Evolutionary conservation across 345 rosid species (phyloP).

Genomic region (Alliaria petiolata): DNA sequence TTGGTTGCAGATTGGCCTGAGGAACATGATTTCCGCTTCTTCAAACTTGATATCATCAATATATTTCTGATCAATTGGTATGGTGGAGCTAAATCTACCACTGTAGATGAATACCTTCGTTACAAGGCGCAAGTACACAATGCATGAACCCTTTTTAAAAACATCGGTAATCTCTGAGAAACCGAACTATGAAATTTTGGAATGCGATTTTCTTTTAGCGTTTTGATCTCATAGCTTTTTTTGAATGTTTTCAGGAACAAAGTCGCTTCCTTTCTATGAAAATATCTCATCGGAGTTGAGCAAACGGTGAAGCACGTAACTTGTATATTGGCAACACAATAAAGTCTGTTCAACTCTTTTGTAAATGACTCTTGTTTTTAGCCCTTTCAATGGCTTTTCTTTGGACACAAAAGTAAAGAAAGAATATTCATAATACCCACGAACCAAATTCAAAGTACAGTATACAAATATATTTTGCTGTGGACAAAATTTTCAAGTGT

Average conservation of each 20-base stretch:
- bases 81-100: conserved; percentile 85
- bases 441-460: neutral
- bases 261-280: neutral
- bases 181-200: neutral
- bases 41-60: conserved; percentile 61
- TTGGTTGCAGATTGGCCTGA: conserved; percentile 72
- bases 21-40: conserved; percentile 64
- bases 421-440: neutral
- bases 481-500: neutral
- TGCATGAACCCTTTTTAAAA: neutral
- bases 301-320: conserved; percentile 5
- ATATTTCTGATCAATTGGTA: conserved; percentile 89
- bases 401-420: neutral
- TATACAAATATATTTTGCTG: neutral
- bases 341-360: neutral
- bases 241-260: conserved; percentile 17
- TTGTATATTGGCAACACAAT: neutral
- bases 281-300: neutral
- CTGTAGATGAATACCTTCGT: conserved; percentile 72
- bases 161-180: conserved; percentile 19
- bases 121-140: conserved; percentile 49
- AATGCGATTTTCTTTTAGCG: neutral
- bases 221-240: neutral
- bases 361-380: neutral
- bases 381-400: neutral